Evolutionary conservation across 2,329 filamentous ascomycete genomes (phyloP), one percentile per base, ranked within the genome.

Genomic region (Geosmithia morbida): DNA sequence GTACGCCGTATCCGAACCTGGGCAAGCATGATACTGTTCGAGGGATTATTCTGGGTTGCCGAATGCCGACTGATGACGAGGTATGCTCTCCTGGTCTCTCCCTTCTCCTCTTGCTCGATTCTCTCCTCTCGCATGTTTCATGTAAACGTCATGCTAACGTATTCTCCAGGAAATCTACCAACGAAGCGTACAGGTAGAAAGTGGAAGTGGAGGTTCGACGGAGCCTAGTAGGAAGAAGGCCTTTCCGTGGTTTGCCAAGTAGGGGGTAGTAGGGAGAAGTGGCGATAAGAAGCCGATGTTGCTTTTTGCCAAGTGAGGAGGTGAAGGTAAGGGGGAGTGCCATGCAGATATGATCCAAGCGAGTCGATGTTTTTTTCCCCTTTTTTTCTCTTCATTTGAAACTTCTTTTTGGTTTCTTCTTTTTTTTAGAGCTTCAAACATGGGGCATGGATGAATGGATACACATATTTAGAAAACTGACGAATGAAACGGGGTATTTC

Each of bases 51-150:
- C 65, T 96, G 52, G 87, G 94, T 57, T 85, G 85, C 54, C 80
- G 81, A 57, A 83, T 96, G 66, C 73, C 80, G 43, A 83, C 81
- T 48, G 88, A 95, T 65, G 87, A 94, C 56, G 90, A 96, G 69
- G 89, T 94, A 66, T 7, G 33, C 11, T 13, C 11, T 16, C 13
- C 33, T 37, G n/a, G 14, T 37, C 33, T 13, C 3, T 13, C 33
- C 19, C 7, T 16, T 8, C 14, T 11, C 41, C 18, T 43, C 18
- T 43, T 43, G 3, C 14, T 20, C 26, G 3, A 26, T 42, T 10
- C n/a, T 16, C 40, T 42, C 13, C n/a, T 42, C n/a, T n/a, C n/a
- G n/a, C n/a, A n/a, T n/a, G n/a, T n/a, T n/a, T n/a, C n/a, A n/a
- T n/a, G n/a, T n/a, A n/a, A n/a, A n/a, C n/a, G 3, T 8, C 18